Conservation (phyloP, 148 eudicot genomes). For the Heliosperma pusillum region DNA sequence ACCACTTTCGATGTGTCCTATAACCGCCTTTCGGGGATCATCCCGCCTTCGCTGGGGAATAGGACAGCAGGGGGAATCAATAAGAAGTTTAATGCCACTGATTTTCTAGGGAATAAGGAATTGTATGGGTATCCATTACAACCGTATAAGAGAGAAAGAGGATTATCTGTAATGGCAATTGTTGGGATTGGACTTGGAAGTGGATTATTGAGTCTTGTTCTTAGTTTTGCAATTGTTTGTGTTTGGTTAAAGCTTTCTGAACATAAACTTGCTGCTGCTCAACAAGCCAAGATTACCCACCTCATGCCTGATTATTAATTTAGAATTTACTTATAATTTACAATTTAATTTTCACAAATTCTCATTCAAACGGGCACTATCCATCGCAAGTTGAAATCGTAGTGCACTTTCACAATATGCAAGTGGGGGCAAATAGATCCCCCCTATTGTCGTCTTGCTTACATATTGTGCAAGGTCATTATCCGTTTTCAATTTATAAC, state of each 20-base stretch:
- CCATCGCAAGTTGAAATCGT: too few species aligned
- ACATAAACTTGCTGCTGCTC: slow-evolving; percentile 34
- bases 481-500: too few species aligned
- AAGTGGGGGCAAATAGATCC: too few species aligned
- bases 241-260: slow-evolving; percentile 65
- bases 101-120: slow-evolving; percentile 55
- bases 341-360: too few species aligned
- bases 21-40: slow-evolving; percentile 43
- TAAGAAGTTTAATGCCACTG: slow-evolving; percentile 58
- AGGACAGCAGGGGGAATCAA: slow-evolving; percentile 35
- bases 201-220: slow-evolving; percentile 58
- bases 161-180: slow-evolving; percentile 52
- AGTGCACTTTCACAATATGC: too few species aligned
- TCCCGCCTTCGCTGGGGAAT: slow-evolving; percentile 48
- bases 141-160: slow-evolving; percentile 35
- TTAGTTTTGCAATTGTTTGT: slow-evolving; percentile 64
- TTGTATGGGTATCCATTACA: slow-evolving; percentile 62
- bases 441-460: too few species aligned
- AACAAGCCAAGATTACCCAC: slow-evolving; percentile 55
- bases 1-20: slow-evolving; percentile 44
- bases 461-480: too few species aligned
- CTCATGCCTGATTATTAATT: slow-evolving; percentile 75
- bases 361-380: too few species aligned
- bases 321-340: too few species aligned
- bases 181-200: slow-evolving; percentile 76